Evolutionary conservation across 1,139 yeast species (phyloP).

Genomic region (Wickerhamomyces sp.): DNA sequence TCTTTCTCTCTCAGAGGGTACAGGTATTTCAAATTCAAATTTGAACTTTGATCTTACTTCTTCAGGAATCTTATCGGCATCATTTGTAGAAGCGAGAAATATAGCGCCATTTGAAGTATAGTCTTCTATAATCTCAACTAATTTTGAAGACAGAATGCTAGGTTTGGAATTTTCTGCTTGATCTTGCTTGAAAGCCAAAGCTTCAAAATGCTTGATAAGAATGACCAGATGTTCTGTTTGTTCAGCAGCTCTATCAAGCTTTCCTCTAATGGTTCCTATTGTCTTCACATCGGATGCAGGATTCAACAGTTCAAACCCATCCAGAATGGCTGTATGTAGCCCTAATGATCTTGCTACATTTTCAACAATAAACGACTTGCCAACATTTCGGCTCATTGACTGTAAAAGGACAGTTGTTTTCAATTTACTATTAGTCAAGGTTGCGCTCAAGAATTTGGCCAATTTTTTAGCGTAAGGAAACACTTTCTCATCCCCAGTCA

Average conservation of each 20-base stretch:
- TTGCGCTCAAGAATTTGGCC: constrained; percentile 45
- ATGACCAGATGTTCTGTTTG: constrained; percentile 45
- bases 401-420: constrained; percentile 63
- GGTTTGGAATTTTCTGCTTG: constrained; percentile 50
- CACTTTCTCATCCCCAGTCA: constrained; percentile 10
- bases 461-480: constrained; percentile 54
- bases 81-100: constrained; percentile 67
- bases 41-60: constrained; percentile 63
- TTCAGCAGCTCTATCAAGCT: constrained; percentile 57
- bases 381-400: constrained; percentile 73
- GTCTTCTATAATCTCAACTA: constrained; percentile 56
- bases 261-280: constrained; percentile 71
- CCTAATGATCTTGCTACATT: constrained; percentile 59
- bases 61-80: constrained; percentile 66
- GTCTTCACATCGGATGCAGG: constrained; percentile 77
- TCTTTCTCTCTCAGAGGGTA: constrained; percentile 79
- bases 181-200: constrained; percentile 53
- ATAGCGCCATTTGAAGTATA: constrained; percentile 44
- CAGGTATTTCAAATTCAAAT: constrained; percentile 72
- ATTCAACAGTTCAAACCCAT: constrained; percentile 57
- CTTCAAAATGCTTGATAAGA: constrained; percentile 70
- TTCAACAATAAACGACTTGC: constrained; percentile 64
- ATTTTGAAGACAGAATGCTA: constrained; percentile 52
- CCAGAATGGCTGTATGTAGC: constrained; percentile 63
- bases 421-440: constrained; percentile 35